phyloP scores from a whole-genome alignment of 225 moss, liverwort and hornwort genomes.

The Bryoerythrophyllum caledonicum region DNA sequence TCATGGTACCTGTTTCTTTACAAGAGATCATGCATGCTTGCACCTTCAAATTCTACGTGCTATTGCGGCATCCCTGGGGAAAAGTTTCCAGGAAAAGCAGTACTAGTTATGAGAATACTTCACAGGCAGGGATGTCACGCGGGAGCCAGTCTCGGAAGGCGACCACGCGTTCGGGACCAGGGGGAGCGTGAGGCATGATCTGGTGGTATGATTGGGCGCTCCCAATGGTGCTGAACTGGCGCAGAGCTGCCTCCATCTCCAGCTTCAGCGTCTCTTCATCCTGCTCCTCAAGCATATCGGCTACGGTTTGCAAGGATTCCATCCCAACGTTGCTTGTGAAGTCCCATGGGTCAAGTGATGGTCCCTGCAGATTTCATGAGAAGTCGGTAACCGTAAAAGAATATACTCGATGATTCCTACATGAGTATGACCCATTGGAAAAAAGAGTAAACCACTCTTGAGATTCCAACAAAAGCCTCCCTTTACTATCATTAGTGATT shows the following conservation, averaged over 20 bases:
- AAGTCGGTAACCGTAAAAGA: not conserved
- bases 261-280: slow-evolving; percentile 40
- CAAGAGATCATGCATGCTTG: not conserved
- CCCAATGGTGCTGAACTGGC: slow-evolving; percentile 39
- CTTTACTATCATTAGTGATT: too few species aligned
- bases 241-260: slow-evolving; percentile 53
- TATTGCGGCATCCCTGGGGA: not conserved
- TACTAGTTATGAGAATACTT: slow-evolving; percentile 8
- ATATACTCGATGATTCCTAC: not conserved
- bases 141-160: slow-evolving; percentile 24
- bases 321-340: slow-evolving; percentile 13
- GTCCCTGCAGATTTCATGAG: slow-evolving; percentile 22
- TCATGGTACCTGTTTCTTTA: not conserved
- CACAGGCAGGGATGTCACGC: slow-evolving; percentile 14
- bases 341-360: slow-evolving; percentile 30
- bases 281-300: slow-evolving; percentile 13
- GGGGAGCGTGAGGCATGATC: slow-evolving; percentile 8
- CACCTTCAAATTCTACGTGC: not conserved
- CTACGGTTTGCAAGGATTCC: slow-evolving; percentile 19
- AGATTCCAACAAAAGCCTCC: too few species aligned
- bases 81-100: too few species aligned
- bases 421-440: too few species aligned
- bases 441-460: too few species aligned
- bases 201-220: slow-evolving; percentile 37
- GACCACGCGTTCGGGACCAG: not conserved